Conservation (phyloP, 257 asterid species). For the Dorcoceras hygrometricum region DNA sequence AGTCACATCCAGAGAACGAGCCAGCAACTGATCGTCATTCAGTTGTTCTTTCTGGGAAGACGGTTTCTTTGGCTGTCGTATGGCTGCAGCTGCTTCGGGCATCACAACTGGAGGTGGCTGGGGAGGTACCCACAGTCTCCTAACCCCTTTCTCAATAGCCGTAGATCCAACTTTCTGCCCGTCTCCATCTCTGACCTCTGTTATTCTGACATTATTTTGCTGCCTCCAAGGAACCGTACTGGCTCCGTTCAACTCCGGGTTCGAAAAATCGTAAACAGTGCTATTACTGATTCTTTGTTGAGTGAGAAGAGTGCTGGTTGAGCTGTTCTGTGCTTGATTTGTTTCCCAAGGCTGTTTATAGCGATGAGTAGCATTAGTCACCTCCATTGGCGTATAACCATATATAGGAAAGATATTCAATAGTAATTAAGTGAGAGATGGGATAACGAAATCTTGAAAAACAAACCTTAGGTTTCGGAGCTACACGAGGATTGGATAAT, state of each 20-base stretch:
- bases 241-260: conserved; percentile 47
- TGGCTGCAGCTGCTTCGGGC: conserved; percentile 95
- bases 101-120: conserved; percentile 92
- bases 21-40: conserved; percentile 58
- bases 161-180: conserved; percentile 39
- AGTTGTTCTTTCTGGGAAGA: conserved; percentile 40
- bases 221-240: conserved; percentile 56
- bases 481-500: conserved; percentile 62
- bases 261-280: conserved; percentile 31
- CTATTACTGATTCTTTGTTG: conserved; percentile 39
- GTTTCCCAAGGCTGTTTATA: conserved; percentile 89
- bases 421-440: conserved; percentile 12
- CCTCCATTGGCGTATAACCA: background rate
- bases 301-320: conserved; percentile 36
- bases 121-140: conserved; percentile 89
- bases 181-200: conserved; percentile 56
- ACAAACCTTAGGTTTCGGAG: conserved; percentile 81
- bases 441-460: background rate
- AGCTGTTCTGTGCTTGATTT: conserved; percentile 45
- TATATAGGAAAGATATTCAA: background rate
- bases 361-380: conserved; percentile 10
- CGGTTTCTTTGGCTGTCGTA: conserved; percentile 83
- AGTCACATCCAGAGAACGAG: conserved; percentile 42
- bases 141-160: conserved; percentile 40
- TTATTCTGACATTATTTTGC: conserved; percentile 51